Evolutionary conservation across 345 rosid genomes (phyloP).

Genomic region (Dovyalis caffra): DNA sequence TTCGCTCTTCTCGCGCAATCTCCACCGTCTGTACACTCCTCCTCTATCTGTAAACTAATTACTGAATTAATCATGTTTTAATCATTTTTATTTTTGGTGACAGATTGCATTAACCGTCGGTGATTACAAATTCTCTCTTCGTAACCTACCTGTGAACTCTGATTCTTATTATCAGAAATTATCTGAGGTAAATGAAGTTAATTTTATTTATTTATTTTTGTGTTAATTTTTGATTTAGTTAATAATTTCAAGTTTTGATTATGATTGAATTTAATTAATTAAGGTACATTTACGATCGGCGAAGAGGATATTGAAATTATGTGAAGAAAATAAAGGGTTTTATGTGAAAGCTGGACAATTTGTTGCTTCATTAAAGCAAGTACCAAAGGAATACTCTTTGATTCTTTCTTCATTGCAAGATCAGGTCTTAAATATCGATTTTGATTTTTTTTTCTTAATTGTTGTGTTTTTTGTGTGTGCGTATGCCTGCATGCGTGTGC

Average conservation of each 20-base stretch:
- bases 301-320: conserved; percentile 53
- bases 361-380: conserved; percentile 71
- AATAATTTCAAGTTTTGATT: background rate
- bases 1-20: conserved; percentile 63
- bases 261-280: background rate
- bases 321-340: conserved; percentile 81
- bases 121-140: conserved; percentile 64
- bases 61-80: background rate
- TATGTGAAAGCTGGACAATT: conserved; percentile 92
- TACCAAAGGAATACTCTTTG: conserved; percentile 67
- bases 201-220: background rate
- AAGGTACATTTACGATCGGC: conserved; percentile 88
- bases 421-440: conserved; percentile 41
- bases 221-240: background rate
- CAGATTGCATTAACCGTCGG: conserved; percentile 60
- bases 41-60: background rate
- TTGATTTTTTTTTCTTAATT: background rate
- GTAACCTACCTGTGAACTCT: conserved; percentile 38
- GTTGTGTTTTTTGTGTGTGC: background rate
- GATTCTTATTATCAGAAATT: conserved; percentile 48
- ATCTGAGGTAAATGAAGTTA: conserved; percentile 50
- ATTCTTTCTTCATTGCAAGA: conserved; percentile 77
- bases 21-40: conserved; percentile 33
- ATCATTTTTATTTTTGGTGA: conserved; percentile 2
- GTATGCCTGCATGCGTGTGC: too few relatives aligned